Evolutionary conservation across 2,329 filamentous ascomycete species (phyloP).

Genomic region (Cadophora malorum): DNA sequence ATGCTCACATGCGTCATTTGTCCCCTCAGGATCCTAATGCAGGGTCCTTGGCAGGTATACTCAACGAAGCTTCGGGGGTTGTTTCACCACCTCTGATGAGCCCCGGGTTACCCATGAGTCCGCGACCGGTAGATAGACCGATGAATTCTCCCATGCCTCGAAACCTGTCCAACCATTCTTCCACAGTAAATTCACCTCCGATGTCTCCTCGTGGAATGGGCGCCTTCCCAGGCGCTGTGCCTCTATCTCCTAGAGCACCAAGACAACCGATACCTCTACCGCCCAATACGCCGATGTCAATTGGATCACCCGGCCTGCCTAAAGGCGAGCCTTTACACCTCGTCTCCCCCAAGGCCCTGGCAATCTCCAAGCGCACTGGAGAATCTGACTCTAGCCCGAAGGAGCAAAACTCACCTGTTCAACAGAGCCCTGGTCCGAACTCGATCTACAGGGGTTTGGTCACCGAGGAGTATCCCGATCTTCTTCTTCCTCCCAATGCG

Average conservation of each 20-base stretch:
- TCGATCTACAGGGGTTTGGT: conserved; percentile 78
- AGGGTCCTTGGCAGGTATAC: conserved; percentile 59
- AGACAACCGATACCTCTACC: conserved; percentile 76
- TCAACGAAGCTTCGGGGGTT: conserved; percentile 48
- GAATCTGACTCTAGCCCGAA: conserved; percentile 35
- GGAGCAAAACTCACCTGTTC: conserved; percentile 31
- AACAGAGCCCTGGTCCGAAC: conserved; percentile 50
- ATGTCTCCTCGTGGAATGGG: conserved; percentile 66
- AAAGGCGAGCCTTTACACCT: conserved; percentile 46
- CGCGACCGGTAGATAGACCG: conserved; percentile 61
- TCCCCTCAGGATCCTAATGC: conserved; percentile 47
- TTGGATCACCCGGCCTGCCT: conserved; percentile 54
- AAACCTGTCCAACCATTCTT: conserved; percentile 50
- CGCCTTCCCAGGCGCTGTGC: conserved; percentile 54
- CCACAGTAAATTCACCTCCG: conserved; percentile 65
- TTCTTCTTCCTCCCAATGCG: conserved; percentile 87
- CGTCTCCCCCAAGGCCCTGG: conserved; percentile 51
- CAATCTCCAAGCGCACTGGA: conserved; percentile 48
- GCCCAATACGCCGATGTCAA: conserved; percentile 70
- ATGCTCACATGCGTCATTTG: conserved; percentile 44
- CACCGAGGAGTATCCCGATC: conserved; percentile 84
- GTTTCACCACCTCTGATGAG: conserved; percentile 58
- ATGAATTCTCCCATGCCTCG: conserved; percentile 65
- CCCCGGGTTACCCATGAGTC: conserved; percentile 65
- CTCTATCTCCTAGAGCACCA: conserved; percentile 75